Evolutionary conservation across 108 stramenopile species (phyloP), one percentile per base, ranked within the genome.

Genomic region (Discostella stelligeroides): DNA sequence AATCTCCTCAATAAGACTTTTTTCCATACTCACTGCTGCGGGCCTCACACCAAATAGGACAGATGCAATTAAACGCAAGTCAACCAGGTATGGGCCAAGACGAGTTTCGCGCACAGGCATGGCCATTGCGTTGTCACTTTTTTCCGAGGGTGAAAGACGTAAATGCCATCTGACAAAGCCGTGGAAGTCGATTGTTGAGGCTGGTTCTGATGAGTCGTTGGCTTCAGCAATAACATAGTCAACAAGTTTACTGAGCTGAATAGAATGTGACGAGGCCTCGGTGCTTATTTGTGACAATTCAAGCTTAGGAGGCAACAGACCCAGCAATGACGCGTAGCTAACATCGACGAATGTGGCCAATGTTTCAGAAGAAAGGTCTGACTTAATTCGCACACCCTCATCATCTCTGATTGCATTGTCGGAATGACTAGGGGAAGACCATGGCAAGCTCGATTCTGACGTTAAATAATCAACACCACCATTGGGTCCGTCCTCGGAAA

Each of bases 31-130:
- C 5, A 89, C 89, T 8, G 73, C 42, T 37, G 85, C 77, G 10
- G 94, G 94, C 20, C 89, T 83, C 21, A 95, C 76, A 1, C 94
- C 94, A 60, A 92, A 92, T n/a, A 92, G 62, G 13, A 92, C 84
- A 18, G 87, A 72, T 0, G 84, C 89, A 47, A 95, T 87, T 39
- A 95, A 47, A 29, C 87, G 84, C 14, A 95, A 70, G 24, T 95
- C 94, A 23, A 86, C 64, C 5, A 90, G 63, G 28, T 85, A 84
- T 2, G 86, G 87, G 4, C 86, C 86, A 12, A 90, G 66, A 41
- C 86, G 84, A 46, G 74, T 63, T 46, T 74, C 65, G 2, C 65
- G 51, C 7, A 60, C 39, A 18, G 65, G 47, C 66, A 70, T 69
- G 18, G 67, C 53, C n/a, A 23, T 38, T 4, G 68, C 76, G 14